phyloP scores from a whole-genome alignment of 352 stramenopile species.

The Phytopythium oedochilum region DNA sequence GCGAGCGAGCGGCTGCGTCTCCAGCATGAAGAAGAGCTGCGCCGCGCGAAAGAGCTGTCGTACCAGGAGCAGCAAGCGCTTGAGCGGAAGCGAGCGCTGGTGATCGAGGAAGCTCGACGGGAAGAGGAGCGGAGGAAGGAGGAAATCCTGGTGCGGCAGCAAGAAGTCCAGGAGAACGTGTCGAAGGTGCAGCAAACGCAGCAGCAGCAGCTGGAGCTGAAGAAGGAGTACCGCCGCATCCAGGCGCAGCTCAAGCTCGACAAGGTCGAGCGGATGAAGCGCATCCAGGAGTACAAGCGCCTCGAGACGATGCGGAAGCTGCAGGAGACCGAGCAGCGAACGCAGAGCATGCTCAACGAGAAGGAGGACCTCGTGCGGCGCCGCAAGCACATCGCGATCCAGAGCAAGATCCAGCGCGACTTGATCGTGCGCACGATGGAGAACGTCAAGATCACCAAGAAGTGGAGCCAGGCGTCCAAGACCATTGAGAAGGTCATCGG shows the following conservation, averaged over 20 bases:
- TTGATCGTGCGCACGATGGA: slow-evolving; percentile 88
- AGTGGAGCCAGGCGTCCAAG: slow-evolving; percentile 76
- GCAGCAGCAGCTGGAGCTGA: slow-evolving; percentile 62
- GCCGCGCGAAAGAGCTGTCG: slow-evolving; percentile 44
- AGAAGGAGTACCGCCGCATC: slow-evolving; percentile 81
- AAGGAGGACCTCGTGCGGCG: slow-evolving; percentile 78
- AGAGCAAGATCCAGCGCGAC: slow-evolving; percentile 88
- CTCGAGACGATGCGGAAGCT: slow-evolving; percentile 88
- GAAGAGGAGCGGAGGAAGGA: slow-evolving; percentile 81
- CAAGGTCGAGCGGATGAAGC: slow-evolving; percentile 90
- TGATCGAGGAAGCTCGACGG: slow-evolving; percentile 53
- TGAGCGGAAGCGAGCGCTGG: slow-evolving; percentile 65
- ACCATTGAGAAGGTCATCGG: slow-evolving; percentile 72
- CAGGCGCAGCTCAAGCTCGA: slow-evolving; percentile 84
- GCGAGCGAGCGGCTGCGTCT: slow-evolving; percentile 47
- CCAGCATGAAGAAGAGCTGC: slow-evolving; percentile 60
- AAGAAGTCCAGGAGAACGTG: slow-evolving; percentile 67
- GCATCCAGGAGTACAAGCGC: slow-evolving; percentile 89
- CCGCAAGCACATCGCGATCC: slow-evolving; percentile 71
- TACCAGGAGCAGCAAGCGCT: slow-evolving; percentile 64
- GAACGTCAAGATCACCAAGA: slow-evolving; percentile 86
- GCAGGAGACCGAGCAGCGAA: slow-evolving; percentile 77
- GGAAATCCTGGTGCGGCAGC: slow-evolving; percentile 53
- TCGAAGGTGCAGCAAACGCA: slow-evolving; percentile 66
- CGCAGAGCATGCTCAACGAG: slow-evolving; percentile 75